phyloP scores from a whole-genome alignment of 768 basidiomycete genomes.

The Boletus tomentosulus region DNA sequence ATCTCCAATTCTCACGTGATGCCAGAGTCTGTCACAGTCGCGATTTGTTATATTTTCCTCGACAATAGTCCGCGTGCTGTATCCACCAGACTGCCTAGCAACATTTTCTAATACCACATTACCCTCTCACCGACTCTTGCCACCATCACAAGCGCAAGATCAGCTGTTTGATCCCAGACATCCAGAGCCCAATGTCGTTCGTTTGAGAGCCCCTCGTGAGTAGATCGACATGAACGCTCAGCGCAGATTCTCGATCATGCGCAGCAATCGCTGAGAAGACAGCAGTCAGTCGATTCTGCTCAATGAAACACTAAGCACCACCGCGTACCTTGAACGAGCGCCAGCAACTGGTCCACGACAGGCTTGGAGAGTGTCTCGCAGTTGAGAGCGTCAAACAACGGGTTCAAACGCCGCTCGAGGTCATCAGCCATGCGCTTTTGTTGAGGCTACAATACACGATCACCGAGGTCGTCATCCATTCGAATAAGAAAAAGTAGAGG shows the following conservation, averaged over 20 bases:
- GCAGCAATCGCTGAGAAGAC: constrained; percentile 65
- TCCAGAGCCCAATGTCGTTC: constrained; percentile 81
- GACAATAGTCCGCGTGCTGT: neutral
- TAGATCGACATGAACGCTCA: constrained; percentile 82
- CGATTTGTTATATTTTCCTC: too few relatives aligned
- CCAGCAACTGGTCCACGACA: constrained; percentile 67
- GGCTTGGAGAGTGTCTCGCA: constrained; percentile 73
- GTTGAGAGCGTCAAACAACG: constrained; percentile 89
- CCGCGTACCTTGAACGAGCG: constrained; percentile 65
- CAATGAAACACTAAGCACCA: neutral
- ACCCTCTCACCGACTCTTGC: neutral
- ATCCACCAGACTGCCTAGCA: neutral
- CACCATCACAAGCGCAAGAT: constrained; percentile 57
- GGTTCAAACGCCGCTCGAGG: constrained; percentile 79
- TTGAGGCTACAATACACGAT: constrained; percentile 48
- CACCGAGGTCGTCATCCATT: neutral
- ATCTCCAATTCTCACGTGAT: too few relatives aligned
- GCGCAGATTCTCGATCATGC: constrained; percentile 70
- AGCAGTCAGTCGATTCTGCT: neutral
- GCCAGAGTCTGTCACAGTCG: too few relatives aligned
- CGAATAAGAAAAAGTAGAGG: neutral
- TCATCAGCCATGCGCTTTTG: constrained; percentile 86
- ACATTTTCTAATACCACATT: neutral
- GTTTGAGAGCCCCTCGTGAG: constrained; percentile 75
- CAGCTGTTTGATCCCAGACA: constrained; percentile 88